Base-by-base conservation (phyloP, 164 flowering plant genomes). In the Piper betle region DNA sequence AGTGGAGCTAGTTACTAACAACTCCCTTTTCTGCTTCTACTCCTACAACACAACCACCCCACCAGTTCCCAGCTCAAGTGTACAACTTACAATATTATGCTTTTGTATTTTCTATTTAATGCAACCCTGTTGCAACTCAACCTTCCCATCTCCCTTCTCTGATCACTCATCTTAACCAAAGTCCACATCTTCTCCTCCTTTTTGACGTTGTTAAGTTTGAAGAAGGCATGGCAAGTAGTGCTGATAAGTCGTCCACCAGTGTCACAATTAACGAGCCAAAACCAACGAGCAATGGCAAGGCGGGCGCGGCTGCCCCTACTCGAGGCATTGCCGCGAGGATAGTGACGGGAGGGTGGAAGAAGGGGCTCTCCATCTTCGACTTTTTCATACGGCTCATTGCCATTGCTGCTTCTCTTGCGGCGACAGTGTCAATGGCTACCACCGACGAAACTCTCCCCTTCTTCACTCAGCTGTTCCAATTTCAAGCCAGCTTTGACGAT, bases 391-490 rank as follows among this genome's bases (percentile, higher is more conserved):
- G 97, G 73, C 4, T 91, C 6, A 56, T 66, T 33, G 87, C 85
- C 2, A 62, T 86, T 4, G 77, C 64, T 0, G 71, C 87, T 0
- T 67, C 84, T 54, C 71, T 91, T 0, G 81, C 78, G 1, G 93
- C 91, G 1, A 75, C 96, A 8, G 69, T 77, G 17, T 16, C 78
- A 46, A 87, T 91, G 97, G 96, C 82, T 39, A 84, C 85, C 1
- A 76, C 91, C 33, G 77, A 84, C 20, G 77, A 91, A 54, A 84
- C 85, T 11, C 91, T 91, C 59, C 97, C 97, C 3, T 87, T 91
- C 73, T 82, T 86, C 83, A 86, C 91, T 62, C 89, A 87, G 71
- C 84, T 80, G 79, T 79, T 87, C 69, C 95, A 86, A 77, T 91
- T 91, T 64, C 66, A 78, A 62, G 97, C 97, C 50, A 72, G 77